Percentiles rank a stretch among this genome's conserved stretches.
phyloP scores from a whole-genome alignment of 345 rosid genomes.

The Limnanthes douglasii region DNA sequence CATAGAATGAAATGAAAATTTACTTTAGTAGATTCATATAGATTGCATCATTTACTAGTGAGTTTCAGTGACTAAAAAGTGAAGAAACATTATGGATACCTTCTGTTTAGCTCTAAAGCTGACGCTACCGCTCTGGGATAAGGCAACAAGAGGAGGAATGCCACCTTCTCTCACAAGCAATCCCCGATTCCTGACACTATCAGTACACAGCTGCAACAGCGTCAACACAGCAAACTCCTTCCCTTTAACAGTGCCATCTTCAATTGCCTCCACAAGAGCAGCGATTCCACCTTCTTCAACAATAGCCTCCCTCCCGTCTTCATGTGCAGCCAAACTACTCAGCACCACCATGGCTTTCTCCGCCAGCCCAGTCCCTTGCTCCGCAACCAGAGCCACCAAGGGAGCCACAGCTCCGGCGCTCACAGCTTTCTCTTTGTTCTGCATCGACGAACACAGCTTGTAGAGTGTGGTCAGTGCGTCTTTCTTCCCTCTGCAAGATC shows the following conservation, averaged over 20 bases:
- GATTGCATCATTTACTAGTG: no score
- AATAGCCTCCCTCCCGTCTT: conserved; percentile 62
- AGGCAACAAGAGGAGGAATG: conserved; percentile 91
- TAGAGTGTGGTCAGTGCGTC: conserved; percentile 86
- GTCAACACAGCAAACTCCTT: conserved; percentile 82
- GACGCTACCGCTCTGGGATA: conserved; percentile 64
- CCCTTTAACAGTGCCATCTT: conserved; percentile 76
- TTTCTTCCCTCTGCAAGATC: conserved; percentile 78
- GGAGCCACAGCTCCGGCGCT: conserved; percentile 89
- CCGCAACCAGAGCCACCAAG: conserved; percentile 54
- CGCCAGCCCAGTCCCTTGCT: conserved; percentile 77
- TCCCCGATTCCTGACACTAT: conserved; percentile 60
- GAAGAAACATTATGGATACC: conserved; percentile 18
- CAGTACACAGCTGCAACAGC: conserved; percentile 66
- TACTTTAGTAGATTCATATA: no score
- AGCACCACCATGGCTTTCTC: conserved; percentile 96
- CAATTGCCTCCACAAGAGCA: conserved; percentile 82
- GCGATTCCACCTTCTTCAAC: conserved; percentile 87
- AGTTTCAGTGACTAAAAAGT: background rate
- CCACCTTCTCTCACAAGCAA: conserved; percentile 96
- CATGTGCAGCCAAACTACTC: conserved; percentile 57
- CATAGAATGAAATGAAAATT: no score
- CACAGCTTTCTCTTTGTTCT: conserved; percentile 87
- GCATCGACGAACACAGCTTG: conserved; percentile 64
- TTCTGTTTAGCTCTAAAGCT: conserved; percentile 64